Evolutionary conservation across 352 stramenopile genomes (phyloP), one percentile per base, ranked within the genome.

Genomic region (Globisporangium megalacanthum): DNA sequence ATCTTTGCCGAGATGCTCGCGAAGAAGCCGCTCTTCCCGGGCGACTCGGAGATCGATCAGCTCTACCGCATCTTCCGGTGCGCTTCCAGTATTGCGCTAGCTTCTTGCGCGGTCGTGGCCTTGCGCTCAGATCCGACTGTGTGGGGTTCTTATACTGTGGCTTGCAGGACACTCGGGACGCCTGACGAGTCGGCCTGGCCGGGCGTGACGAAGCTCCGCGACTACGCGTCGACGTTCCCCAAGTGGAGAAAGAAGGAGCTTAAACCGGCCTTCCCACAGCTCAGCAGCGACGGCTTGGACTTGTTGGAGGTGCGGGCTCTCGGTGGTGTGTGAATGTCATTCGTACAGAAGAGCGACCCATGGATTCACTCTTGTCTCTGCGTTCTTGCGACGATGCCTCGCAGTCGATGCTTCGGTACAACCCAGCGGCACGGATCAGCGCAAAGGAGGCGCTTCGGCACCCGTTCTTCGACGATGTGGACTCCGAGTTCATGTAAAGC

Each of bases 171-270:
- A 54, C 80, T 99, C 20, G 97, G 97, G 49, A 99, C 97, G 31
- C 97, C 97, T 0, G 95, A 91, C 49, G 97, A 99, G 60, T 59
- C 85, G 22, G 79, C 92, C 11, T 99, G 97, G 97, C 94, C 94
- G 6, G 96, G 96, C 50, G 95, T 99, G 3, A 98, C 95, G 11
- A 79, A 94, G 31, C 75, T 99, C 10, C 95, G 92, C 41, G 97
- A 99, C 77, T 99, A 98, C 79, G 82, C 82, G 17, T 63, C 79
- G 25, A 92, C 82, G 17, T 99, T 99, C 69, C 97, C 97, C 6
- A 97, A 97, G 55, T 99, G 97, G 97, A 89, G 86, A 48, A 92
- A 92, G 62, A 88, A 94, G 61, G 68, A 85, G 17, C 81, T 96
- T 51, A 60, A 55, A 48, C 66, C 82, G 17, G 56, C 77, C 14